Base-by-base conservation (phyloP, 306 rosid genomes). In the Trichosanthes truncata region DNA sequence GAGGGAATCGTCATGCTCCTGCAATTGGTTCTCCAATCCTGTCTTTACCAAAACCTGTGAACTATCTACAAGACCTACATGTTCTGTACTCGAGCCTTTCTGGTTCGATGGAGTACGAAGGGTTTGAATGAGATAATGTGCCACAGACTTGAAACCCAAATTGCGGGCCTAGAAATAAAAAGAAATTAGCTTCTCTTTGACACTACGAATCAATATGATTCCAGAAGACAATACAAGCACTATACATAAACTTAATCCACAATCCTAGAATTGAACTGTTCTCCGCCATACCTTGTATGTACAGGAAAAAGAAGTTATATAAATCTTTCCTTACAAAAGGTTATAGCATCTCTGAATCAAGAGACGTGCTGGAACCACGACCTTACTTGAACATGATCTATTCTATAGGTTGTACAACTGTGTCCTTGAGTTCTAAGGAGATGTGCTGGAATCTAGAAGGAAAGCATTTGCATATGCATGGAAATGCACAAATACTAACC, bases 131-230 rank as follows among this genome's bases (percentile, higher is more conserved):
- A 87, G 90, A 83, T 82, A 84, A 73, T 87, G 90, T 21, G 90
- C 90, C 79, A 87, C 85, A 38, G 88, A 87, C 83, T 87, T 87
- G 86, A 82, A 87, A 53, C 90, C 90, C 76, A 80, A 67, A 56
- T 79, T 81, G 4, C 15, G 9, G 23, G 79, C 90, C 90, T 87
- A 17, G 9, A 75, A 60, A 8, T 63, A 49, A 18, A 68, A 66
- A 78, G 29, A 75, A 31, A 5, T 45, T 73, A 26, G 59, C 78
- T 73, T n/a, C 21, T 6, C 38, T 2, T 72, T 73, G 5, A 29
- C 60, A 48, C 3, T 31, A 35, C 31, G 14, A 25, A 46, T 26
- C 36, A 3, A 72, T 72, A 46, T 45, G 20, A 46, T 72, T 45
- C 55, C 57, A 43, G 36, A 69, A 6, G 29, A 43, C n/a, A 4